Evolutionary conservation across 306 rosid species (phyloP).

Genomic region (Cicer chorassanicum): DNA sequence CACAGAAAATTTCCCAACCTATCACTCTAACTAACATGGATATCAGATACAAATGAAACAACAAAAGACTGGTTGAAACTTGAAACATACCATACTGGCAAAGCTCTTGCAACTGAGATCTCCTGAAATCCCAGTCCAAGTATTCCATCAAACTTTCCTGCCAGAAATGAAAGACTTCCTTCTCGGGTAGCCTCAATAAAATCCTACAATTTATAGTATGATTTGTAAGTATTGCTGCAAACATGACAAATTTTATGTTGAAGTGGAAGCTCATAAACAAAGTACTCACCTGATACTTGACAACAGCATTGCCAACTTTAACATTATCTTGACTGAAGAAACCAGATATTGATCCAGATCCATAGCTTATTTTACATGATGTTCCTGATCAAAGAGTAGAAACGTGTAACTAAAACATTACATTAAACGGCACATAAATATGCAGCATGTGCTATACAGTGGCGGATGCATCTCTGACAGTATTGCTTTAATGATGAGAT

Average conservation of each 20-base stretch:
- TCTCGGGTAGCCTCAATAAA: constrained; percentile 84
- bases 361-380: constrained; percentile 73
- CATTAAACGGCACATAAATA: background rate
- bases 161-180: constrained; percentile 68
- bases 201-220: constrained; percentile 52
- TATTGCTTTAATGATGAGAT: constrained; percentile 5
- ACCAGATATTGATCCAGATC: constrained; percentile 83
- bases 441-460: background rate
- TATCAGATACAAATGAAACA: constrained; percentile 17
- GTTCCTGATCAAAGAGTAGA: constrained; percentile 64
- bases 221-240: constrained; percentile 33
- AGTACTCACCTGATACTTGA: constrained; percentile 66
- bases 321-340: constrained; percentile 83
- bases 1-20: constrained; percentile 16
- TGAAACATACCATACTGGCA: constrained; percentile 75
- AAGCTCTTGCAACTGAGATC: constrained; percentile 68
- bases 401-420: constrained; percentile 12
- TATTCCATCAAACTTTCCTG: constrained; percentile 82
- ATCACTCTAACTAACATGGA: constrained; percentile 40
- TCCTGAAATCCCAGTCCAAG: constrained; percentile 90
- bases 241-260: constrained; percentile 1
- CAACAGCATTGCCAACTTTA: constrained; percentile 63
- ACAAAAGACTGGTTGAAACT: constrained; percentile 18
- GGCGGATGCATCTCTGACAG: constrained; percentile 27
- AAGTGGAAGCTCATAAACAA: constrained; percentile 32